Evolutionary conservation across 371 early-diverging fungal species (phyloP).

Genomic region (Saksenaea oblongispora): DNA sequence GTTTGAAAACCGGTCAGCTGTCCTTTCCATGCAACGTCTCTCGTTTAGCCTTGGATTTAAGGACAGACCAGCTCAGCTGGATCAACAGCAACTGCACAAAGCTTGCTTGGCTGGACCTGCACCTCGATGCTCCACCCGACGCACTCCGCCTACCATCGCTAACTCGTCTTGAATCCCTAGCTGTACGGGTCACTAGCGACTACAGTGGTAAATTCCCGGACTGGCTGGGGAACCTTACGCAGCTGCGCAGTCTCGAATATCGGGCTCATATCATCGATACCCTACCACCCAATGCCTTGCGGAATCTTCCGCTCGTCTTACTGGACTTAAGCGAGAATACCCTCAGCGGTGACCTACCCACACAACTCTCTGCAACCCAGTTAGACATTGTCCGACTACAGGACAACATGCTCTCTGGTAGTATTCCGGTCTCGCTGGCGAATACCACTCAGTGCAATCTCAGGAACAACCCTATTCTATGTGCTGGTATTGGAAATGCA

Average conservation of each 20-base stretch:
- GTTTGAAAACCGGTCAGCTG: neutral
- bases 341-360: constrained; percentile 6
- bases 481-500: constrained; percentile 12
- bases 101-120: constrained; percentile 4
- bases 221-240: constrained; percentile 6
- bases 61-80: neutral
- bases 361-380: constrained; percentile 1
- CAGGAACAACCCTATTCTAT: constrained; percentile 8
- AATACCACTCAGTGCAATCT: constrained; percentile 8
- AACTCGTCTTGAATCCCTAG: neutral
- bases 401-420: constrained; percentile 5
- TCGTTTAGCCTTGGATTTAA: constrained; percentile 1
- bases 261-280: constrained; percentile 6
- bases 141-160: neutral
- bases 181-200: neutral
- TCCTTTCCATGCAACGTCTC: neutral
- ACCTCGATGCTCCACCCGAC: neutral
- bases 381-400: neutral
- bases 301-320: neutral
- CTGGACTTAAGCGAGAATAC: constrained; percentile 7
- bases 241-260: neutral
- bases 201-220: constrained; percentile 1
- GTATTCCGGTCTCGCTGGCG: neutral
- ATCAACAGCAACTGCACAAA: constrained; percentile 8
- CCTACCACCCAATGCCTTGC: neutral